A percentile compares a stretch with the other conserved stretches of the same genome.
These are phyloP conservation scores for Suhomyces yuchorum DNA, from an alignment of 1,139 yeast genomes.

Conservation along the genomic window DNA sequence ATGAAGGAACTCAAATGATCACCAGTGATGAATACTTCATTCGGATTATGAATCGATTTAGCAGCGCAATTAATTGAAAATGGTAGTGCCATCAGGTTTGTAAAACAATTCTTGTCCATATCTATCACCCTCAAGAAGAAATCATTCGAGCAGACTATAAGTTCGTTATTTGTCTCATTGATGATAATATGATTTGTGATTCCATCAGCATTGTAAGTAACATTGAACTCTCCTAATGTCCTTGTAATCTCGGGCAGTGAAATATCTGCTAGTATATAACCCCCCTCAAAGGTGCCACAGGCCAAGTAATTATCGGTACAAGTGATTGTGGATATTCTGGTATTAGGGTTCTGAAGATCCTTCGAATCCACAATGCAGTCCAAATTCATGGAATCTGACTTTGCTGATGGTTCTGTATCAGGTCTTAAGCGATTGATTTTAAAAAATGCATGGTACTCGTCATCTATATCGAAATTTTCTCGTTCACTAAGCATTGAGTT, in stretches of 20 bases:
- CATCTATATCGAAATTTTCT: constrained; percentile 15
- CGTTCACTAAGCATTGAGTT: constrained; percentile 12
- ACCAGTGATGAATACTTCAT: constrained; percentile 52
- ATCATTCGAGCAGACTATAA: constrained; percentile 54
- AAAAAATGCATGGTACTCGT: constrained; percentile 37
- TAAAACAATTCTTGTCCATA: constrained; percentile 17
- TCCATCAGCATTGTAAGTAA: constrained; percentile 51
- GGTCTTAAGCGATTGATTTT: constrained; percentile 39
- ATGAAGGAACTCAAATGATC: constrained; percentile 48
- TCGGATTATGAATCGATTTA: constrained; percentile 34
- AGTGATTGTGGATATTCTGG: constrained; percentile 51
- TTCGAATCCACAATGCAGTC: constrained; percentile 46
- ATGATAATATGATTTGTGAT: constrained; percentile 57
- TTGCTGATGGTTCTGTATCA: constrained; percentile 25
- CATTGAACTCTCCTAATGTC: constrained; percentile 36
- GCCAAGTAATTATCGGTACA: constrained; percentile 46
- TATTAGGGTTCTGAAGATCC: constrained; percentile 34
- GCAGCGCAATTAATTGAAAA: constrained; percentile 59
- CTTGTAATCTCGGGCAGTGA: constrained; percentile 27
- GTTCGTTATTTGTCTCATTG: constrained; percentile 26
- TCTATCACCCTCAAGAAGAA: constrained; percentile 45
- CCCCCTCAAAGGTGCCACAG: constrained; percentile 61
- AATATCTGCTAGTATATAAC: constrained; percentile 43
- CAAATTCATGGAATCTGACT: constrained; percentile 30
- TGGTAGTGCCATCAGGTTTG: constrained; percentile 27